Conservation (phyloP, 768 basidiomycete species). For the Calocera viscosa region DNA sequence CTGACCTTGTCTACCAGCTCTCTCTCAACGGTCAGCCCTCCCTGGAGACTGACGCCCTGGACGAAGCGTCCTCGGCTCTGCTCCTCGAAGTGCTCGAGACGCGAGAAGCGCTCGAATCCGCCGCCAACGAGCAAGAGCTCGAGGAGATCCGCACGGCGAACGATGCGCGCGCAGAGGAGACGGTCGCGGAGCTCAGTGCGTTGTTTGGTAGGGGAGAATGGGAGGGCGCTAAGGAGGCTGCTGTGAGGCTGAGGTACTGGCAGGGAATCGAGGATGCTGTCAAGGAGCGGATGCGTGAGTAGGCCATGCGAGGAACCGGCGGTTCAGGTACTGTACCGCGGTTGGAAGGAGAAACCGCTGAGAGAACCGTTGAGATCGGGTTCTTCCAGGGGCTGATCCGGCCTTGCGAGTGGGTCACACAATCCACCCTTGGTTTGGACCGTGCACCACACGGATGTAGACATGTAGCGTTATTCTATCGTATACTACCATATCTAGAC, state of each 20-base stretch:
- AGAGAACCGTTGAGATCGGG: no score
- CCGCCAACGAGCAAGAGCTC: constrained; percentile 39
- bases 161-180: constrained; percentile 39
- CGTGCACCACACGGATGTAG: no score
- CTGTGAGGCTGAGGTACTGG: constrained; percentile 64
- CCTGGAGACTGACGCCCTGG: constrained; percentile 57
- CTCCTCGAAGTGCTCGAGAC: constrained; percentile 68
- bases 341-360: no score
- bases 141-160: constrained; percentile 43
- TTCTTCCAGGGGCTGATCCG: no score
- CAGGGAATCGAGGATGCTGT: constrained; percentile 48
- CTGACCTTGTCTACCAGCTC: constrained; percentile 26
- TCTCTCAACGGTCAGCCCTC: constrained; percentile 44
- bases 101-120: constrained; percentile 62
- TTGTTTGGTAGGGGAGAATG: constrained; percentile 46
- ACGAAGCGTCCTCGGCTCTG: constrained; percentile 45
- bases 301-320: not conserved
- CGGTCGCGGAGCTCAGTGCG: constrained; percentile 35
- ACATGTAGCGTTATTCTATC: no score
- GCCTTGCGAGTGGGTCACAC: no score
- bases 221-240: constrained; percentile 41
- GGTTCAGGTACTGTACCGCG: no score
- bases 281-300: constrained; percentile 4
- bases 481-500: no score
- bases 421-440: no score